Evolutionary conservation across 2,329 filamentous ascomycete species (phyloP).

Genomic region (Alternaria conjuncta): DNA sequence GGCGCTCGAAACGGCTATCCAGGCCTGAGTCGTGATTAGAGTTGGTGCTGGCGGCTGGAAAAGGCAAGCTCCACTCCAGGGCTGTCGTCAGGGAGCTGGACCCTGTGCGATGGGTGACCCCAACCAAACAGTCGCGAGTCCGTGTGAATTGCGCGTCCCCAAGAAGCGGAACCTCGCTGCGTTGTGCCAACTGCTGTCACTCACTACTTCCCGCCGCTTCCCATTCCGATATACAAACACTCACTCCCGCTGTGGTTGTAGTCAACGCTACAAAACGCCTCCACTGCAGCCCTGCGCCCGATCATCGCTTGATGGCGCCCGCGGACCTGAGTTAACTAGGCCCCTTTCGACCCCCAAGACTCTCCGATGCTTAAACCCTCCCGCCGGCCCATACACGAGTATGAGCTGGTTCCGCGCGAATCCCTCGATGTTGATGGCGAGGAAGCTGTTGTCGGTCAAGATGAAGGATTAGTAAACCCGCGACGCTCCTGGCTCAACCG

Average conservation of each 20-base stretch:
- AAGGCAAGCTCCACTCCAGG: not conserved
- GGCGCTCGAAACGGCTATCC: constrained; percentile 1
- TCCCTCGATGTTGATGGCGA: constrained; percentile 34
- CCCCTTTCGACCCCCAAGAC: constrained; percentile 10
- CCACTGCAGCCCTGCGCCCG: not conserved
- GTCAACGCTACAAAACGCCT: not conserved
- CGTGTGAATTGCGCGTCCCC: constrained; percentile 2
- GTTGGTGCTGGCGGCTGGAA: not conserved
- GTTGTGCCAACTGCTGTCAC: not conserved
- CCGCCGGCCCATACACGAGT: constrained; percentile 33
- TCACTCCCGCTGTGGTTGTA: not conserved
- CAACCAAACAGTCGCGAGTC: not conserved
- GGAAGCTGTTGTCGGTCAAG: constrained; percentile 16
- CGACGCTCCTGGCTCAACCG: constrained; percentile 35
- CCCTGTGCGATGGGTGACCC: not conserved
- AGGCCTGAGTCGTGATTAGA: not conserved
- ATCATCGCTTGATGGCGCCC: constrained; percentile 12
- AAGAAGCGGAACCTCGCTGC: not conserved
- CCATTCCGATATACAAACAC: not conserved
- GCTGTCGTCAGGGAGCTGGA: not conserved
- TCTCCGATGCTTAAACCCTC: constrained; percentile 24
- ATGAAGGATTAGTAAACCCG: constrained; percentile 14
- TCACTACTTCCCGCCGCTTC: not conserved
- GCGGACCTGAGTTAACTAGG: constrained; percentile 5
- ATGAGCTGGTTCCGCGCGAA: constrained; percentile 43